Evolutionary conservation across 768 basidiomycete genomes (phyloP), one percentile per base, ranked within the genome.

Genomic region (Rhodosporidiobolus odoratus): DNA sequence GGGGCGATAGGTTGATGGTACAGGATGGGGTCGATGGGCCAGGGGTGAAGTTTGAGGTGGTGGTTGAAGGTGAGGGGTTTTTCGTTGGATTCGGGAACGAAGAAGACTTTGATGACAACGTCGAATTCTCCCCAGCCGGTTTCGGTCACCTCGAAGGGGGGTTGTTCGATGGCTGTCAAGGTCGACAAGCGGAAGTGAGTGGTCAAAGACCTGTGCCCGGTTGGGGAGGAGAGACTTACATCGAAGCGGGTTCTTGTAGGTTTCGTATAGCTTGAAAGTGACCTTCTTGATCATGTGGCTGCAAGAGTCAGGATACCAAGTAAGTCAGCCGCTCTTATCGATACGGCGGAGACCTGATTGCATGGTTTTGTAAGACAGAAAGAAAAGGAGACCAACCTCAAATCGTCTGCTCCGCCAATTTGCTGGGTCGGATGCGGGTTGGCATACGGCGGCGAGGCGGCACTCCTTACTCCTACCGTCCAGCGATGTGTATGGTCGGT

Each of bases 51-150:
- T 79, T 97, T 97, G 78, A 99, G 88, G 77, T 95, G 90, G 80
- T 99, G 96, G 72, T 90, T 89, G 65, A 96, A 82, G 6, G 85
- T 84, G 73, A 97, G 82, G 25, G 91, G 85, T 78, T 98, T 98
- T 79, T 98, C 96, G 58, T 87, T 89, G 7, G 92, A 87, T 80
- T 99, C 96, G 62, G 85, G 80, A 40, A 92, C 83, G 81, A 98
- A 97, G 58, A 88, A 89, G 63, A 99, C 88, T 61, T 90, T 86
- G 72, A 99, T 94, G 77, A 89, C 86, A 72, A 98, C 89, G 77
- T 96, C 92, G 81, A 99, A 99, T 82, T 99, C 96, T 75, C 96
- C 96, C 96, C 96, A 99, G 58, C 96, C 96, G 23, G 96, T 98
- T 80, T 98, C 96, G 16, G 93, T 88, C 23, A 98, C 88, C 75